Base-by-base conservation (phyloP, 139 green algal genomes). In the Gonium pectorale region DNA sequence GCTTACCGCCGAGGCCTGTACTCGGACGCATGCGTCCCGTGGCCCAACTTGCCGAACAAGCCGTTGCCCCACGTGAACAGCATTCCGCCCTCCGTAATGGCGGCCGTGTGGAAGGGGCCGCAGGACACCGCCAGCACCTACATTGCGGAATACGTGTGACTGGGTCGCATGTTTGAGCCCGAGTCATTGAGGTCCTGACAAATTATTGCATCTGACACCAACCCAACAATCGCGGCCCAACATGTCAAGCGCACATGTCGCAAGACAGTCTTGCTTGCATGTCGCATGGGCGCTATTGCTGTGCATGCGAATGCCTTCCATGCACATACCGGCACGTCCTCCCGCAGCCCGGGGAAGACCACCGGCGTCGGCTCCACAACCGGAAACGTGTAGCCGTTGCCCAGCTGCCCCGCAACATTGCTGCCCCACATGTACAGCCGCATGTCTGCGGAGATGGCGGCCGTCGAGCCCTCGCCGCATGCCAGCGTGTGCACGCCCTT, bases 41-140 rank as follows among this genome's bases (percentile, higher is more conserved):
- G 96, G 1, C 97, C 97, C 38, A 99, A 92, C 82, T 94, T 95
- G 11, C 96, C 96, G 78, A 94, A 95, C 63, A 95, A 86, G n/a
- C 96, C 96, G 71, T 98, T 95, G 29, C 97, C 97, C 96, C 97
- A 99, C 0, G 95, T 98, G 91, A 95, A 99, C 31, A 99, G 92
- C 27, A 66, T 31, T 15, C 96, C 94, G 3, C 89, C 88, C 26
- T 84, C 60, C 8, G 93, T 90, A 33, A 97, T 88, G 0, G 95
- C 95, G 0, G 90, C 95, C 8, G 86, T 92, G 88, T 99, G 97
- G 87, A 92, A 98, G 11, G 96, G 91, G 0, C 97, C 97, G 88
- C 96, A 99, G 0, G 94, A 94, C 37, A 99, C 91, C 81, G 77
- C 29, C 19, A 80, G 35, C 24, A 91, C 74, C 73, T 78, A 81